Evolutionary conservation across 768 basidiomycete species (phyloP).

Genomic region (Boletus reticulatus): DNA sequence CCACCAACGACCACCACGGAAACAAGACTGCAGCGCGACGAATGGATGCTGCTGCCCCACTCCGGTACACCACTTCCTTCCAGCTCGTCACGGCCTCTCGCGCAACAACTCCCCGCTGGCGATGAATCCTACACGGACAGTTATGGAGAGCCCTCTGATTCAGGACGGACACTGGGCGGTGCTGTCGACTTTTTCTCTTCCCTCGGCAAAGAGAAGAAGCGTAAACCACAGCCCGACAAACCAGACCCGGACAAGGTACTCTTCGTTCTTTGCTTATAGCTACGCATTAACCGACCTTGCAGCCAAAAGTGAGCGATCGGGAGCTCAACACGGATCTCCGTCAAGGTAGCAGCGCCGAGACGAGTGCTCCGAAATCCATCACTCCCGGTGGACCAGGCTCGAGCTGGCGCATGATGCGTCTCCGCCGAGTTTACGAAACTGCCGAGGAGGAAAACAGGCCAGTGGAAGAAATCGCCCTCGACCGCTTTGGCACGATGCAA

Average conservation of each 20-base stretch:
- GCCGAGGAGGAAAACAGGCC: constrained; percentile 79
- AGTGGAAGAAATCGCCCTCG: constrained; percentile 78
- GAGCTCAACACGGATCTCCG: constrained; percentile 63
- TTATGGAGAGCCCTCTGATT: constrained; percentile 52
- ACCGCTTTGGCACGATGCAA: constrained; percentile 82
- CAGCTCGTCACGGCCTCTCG: constrained; percentile 30
- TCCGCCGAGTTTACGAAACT: constrained; percentile 84
- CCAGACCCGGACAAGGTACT: constrained; percentile 72
- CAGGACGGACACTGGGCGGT: constrained; percentile 49
- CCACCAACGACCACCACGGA: constrained; percentile 48
- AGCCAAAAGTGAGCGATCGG: constrained; percentile 60
- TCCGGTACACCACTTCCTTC: constrained; percentile 25
- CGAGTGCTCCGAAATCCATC: constrained; percentile 44
- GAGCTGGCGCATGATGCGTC: constrained; percentile 97
- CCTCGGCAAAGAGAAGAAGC: constrained; percentile 79
- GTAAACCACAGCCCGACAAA: constrained; percentile 54
- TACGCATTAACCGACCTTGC: constrained; percentile 7
- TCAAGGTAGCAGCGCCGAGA: constrained; percentile 41
- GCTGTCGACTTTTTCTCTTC: constrained; percentile 87
- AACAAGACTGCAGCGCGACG: constrained; percentile 62
- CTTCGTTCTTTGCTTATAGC: not conserved
- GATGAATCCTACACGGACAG: constrained; percentile 63
- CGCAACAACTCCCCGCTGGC: constrained; percentile 24
- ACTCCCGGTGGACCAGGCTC: constrained; percentile 91
- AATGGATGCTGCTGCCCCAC: constrained; percentile 83